Base-by-base conservation (phyloP, 495 filamentous ascomycete species). In the Tuber microsphaerosporum region DNA sequence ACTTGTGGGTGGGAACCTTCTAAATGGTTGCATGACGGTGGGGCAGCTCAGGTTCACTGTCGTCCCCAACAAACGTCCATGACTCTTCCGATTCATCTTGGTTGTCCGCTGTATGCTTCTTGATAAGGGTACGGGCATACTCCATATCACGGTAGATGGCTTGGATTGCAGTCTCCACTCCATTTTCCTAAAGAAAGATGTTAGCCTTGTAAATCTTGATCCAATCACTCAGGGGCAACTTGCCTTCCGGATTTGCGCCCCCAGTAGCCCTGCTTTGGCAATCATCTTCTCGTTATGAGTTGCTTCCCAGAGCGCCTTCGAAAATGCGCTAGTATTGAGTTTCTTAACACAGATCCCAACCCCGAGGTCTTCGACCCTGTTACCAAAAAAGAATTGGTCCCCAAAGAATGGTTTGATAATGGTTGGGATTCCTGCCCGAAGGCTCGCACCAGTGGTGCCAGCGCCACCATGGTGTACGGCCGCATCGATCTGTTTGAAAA, bases 331-430 rank as follows among this genome's bases (percentile, higher is more conserved):
- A 68, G 91, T 90, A 42, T 97, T 97, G 81, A 97, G 87, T 84
- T 92, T 96, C 85, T 91, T 93, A 83, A 99, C 87, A 81, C 89
- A 94, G 71, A 97, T 91, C 4, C 95, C 95, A 16, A 98, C 94
- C 4, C 95, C 94, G 7, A 99, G 84, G 81, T 97, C 94, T 83
- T 97, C 94, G 7, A 98, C 90, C 0, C 95, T 89, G 20, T 87
- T 88, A 2, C 93, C 95, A 81, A 94, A 98, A 86, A 99, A 99
- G 86, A 92, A 97, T 81, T 99, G 95, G 78, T 99, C 95, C 7
- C 95, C 95, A 83, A 99, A 99, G 84, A 97, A 98, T 0, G 95
- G 95, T 76, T 96, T 94, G 81, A 98, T 90, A 75, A 99, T 93
- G 3, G 95, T 98, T 0, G 95, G 96, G 31, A 97, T 88, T 19